Percentiles rank a stretch among this genome's conserved stretches.
These are phyloP conservation scores for Xanthoconium separans DNA, from an alignment of 1,284 basidiomycete species.

Conservation along the genomic window DNA sequence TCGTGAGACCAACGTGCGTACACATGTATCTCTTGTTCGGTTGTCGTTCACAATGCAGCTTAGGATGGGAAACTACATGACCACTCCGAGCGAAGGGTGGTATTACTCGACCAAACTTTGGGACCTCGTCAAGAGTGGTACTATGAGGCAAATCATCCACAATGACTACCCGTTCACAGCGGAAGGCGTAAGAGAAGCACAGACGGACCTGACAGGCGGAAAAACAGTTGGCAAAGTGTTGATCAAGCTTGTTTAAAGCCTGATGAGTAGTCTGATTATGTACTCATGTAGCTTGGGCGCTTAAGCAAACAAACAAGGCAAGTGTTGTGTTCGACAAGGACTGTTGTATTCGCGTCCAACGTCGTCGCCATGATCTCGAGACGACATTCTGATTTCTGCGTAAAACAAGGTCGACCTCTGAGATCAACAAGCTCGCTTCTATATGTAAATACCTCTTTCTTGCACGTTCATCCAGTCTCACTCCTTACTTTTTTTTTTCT, in stretches of 20 bases:
- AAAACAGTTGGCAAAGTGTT: conserved; percentile 83
- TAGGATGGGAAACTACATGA: conserved; percentile 63
- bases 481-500: neutral
- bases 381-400: conserved; percentile 8
- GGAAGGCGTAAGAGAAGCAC: conserved; percentile 77
- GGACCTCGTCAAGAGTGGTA: conserved; percentile 57
- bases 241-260: conserved; percentile 56
- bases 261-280: too few relatives aligned
- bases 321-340: conserved; percentile 28
- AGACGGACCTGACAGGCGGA: conserved; percentile 77
- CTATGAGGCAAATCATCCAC: conserved; percentile 71
- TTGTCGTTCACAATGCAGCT: neutral
- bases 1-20: conserved; percentile 71
- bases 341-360: conserved; percentile 23
- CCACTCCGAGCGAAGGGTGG: conserved; percentile 23
- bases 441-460: conserved; percentile 19
- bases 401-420: conserved; percentile 21
- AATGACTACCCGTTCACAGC: conserved; percentile 83
- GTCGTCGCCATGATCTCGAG: conserved; percentile 24
- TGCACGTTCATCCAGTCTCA: neutral
- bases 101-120: conserved; percentile 66
- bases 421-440: conserved; percentile 15
- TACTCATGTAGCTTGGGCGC: too few relatives aligned
- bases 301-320: conserved; percentile 14
- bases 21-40: conserved; percentile 8